Base-by-base conservation (phyloP, 257 asterid genomes). In the Nicotiana undulata region DNA sequence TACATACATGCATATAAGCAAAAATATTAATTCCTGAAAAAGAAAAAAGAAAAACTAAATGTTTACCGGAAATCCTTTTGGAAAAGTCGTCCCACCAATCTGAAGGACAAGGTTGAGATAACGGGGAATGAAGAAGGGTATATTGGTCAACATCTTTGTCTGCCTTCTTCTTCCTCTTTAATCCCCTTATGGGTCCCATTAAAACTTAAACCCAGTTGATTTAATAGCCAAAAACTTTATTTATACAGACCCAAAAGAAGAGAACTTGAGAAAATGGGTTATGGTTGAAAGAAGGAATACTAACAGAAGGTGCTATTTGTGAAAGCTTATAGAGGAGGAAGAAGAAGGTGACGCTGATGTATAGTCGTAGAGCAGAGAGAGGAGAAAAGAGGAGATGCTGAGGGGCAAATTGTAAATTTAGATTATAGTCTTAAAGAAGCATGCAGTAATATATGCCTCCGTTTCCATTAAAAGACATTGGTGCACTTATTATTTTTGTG, bases 61-160 rank as follows among this genome's bases (percentile, higher is more conserved):
- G 49, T 40, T 40, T 68, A 81, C 81, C 87, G 40, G 51, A 16
- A 78, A 85, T 63, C 59, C 83, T 82, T 28, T 7, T 44, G 74
- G 79, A 85, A 74, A 83, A 85, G 60, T 53, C 66, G 4, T 68
- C 83, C 88, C 88, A 85, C 87, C 87, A 85, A 72, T 85, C 88
- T 24, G 80, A 29, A 2, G 84, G 81, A 64, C 13, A 77, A 56
- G 37, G 34, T 24, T 1, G 81, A 60, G 75, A 83, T 31, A 32
- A 81, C 28, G 77, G 32, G 18, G 37, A 28, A 51, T 1, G 74
- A 10, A 63, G 18, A 82, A 63, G 75, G 72, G 84, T 63, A 66
- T 53, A 40, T 22, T 17, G 82, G 86, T 28, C 88, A 80, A 49
- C 76, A 24, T 40, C 52, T 51, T 68, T 31, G 8, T 83, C 79